phyloP scores from a whole-genome alignment of 2,329 filamentous ascomycete genomes.

The Hypoxylon rubiginosum region DNA sequence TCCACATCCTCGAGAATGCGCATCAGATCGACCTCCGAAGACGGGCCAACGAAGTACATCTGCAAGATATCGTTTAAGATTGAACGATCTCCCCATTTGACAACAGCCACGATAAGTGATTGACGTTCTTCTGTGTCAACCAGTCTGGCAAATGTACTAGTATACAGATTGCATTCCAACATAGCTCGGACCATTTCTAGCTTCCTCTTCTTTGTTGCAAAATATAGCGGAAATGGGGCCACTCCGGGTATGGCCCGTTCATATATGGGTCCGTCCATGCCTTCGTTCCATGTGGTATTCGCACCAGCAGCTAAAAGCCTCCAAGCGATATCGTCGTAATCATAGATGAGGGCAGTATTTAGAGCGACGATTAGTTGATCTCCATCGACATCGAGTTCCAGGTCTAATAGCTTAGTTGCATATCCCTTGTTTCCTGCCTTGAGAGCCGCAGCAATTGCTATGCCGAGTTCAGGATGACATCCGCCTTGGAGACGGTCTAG shows the following conservation, averaged over 20 bases:
- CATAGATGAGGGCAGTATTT: neutral
- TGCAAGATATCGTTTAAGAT: neutral
- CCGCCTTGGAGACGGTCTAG: neutral
- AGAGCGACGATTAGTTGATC: neutral
- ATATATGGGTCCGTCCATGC: no score
- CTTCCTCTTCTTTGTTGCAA: constrained; percentile 1
- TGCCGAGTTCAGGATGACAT: neutral
- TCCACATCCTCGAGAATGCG: neutral
- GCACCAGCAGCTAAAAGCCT: constrained; percentile 1
- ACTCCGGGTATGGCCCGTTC: no score
- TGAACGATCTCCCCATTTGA: neutral
- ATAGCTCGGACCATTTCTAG: neutral
- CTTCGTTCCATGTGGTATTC: neutral
- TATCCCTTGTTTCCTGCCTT: neutral
- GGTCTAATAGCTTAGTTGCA: neutral
- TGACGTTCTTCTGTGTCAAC: neutral
- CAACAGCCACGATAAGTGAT: neutral
- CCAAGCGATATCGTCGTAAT: neutral
- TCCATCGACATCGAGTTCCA: neutral
- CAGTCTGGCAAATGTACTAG: neutral
- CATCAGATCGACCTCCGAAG: no score
- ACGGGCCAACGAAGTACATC: neutral
- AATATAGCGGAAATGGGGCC: neutral
- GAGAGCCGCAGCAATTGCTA: neutral
- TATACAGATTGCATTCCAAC: neutral